Evolutionary conservation across 129 eudicot species (phyloP), one percentile per base, ranked within the genome.

Genomic region (Lactuca sativa): DNA sequence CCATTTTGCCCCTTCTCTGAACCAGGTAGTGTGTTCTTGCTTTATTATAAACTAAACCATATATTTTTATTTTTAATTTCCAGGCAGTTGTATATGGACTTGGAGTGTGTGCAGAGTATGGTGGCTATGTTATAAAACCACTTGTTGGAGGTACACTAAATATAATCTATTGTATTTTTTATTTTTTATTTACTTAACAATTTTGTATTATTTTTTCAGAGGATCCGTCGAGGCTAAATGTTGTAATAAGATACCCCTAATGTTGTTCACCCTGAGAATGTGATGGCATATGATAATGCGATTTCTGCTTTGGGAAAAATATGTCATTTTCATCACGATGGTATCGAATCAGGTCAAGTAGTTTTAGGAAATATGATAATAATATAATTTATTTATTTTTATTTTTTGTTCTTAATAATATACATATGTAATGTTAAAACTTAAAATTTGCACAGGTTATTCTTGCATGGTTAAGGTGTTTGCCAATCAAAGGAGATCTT

Each of bases 71-170:
- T 21, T 21, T 21, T 21, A 21, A 0, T 21, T 38, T 73, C 58
- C 90, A 93, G 98, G 98, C 98, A 47, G 97, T 97, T 71, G 98
- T 89, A 4, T 93, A 93, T 80, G 98, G 98, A 66, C 98, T 93
- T 77, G 98, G 98, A 14, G 97, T 93, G 15, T 93, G 98, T 68
- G 95, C 98, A 13, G 98, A 93, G 56, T 87, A 54, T 87, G 98
- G 98, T 48, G 98, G 97, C 34, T 66, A 97, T 69, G 95, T 73
- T 34, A 89, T 93, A 48, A 93, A 93, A 81, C 92, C 97, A 52
- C 90, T 92, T 38, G 88, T 85, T 30, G 96, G 96, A 76, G 98
- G 98, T 92, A 86, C 44, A 62, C 77, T 9, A 5, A 9, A 41
- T 32, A 13, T 38, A 3, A 14, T 16, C 25, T 56, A 55, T 17